Conservation (phyloP, 2,329 filamentous ascomycete genomes). For the Aspergillus cejpii region DNA sequence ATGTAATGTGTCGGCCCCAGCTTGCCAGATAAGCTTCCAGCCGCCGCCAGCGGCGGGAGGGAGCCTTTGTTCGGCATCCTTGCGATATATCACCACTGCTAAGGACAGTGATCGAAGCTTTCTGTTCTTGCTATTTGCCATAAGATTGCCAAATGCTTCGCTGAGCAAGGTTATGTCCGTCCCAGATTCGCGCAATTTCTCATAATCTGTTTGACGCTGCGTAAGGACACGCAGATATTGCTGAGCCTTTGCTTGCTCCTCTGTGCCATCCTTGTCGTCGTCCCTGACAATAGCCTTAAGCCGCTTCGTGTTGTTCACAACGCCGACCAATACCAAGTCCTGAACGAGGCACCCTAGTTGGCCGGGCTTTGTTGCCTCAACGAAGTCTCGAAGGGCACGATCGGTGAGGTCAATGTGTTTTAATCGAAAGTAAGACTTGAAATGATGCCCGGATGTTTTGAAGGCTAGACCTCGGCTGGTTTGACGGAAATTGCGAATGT, state of each 20-base stretch:
- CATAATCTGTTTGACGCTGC: slow-evolving; percentile 1
- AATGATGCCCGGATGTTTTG: background rate
- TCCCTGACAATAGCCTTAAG: background rate
- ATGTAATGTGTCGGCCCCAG: slow-evolving; percentile 1
- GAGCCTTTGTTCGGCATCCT: background rate
- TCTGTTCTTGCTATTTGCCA: background rate
- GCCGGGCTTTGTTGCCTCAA: slow-evolving; percentile 2
- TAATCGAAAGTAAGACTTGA: background rate
- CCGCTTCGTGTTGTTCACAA: slow-evolving; percentile 5
- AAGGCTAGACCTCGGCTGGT: background rate
- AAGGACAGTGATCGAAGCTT: slow-evolving; percentile 4
- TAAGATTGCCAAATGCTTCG: slow-evolving; percentile 2
- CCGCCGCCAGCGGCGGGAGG: slow-evolving; percentile 1
- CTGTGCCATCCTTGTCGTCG: background rate
- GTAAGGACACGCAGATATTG: background rate
- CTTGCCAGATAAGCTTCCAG: slow-evolving; percentile 6
- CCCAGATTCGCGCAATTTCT: background rate
- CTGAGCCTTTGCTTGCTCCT: no score
- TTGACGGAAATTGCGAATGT: slow-evolving; percentile 1
- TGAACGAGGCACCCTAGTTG: slow-evolving; percentile 1
- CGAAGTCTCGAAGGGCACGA: background rate
- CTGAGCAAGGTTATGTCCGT: background rate
- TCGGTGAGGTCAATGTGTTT: background rate
- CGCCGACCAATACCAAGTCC: slow-evolving; percentile 2
- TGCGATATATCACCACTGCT: slow-evolving; percentile 4